Base-by-base conservation (phyloP, 2,329 filamentous ascomycete genomes). In the Paraphoma sp. region DNA sequence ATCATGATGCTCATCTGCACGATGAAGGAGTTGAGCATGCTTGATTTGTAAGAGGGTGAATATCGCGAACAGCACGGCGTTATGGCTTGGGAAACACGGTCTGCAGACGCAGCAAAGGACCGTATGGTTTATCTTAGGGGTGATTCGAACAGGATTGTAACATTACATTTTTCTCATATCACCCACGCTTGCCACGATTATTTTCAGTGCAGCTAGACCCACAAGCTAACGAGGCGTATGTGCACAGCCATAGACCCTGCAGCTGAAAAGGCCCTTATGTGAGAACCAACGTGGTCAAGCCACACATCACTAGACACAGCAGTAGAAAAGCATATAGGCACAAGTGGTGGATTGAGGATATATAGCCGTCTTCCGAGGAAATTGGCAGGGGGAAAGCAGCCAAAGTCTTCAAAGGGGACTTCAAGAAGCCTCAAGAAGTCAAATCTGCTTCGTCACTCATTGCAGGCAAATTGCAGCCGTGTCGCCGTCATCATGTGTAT, bases 311-410 rank as follows among this genome's bases (percentile, higher is more conserved):
- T 2, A 36, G 5, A 23, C 23, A 23, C 23, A 23, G 5, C 5
- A 23, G 23, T 29, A 9, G 16, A 47, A 31, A 29, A 2, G 23
- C 16, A 45, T 23, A 5, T 23, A 55, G 61, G 62, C 66, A 69
- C 59, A 65, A 59, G 65, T 57, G 33, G 9, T 71, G 64, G 59
- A 71, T 70, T 71, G 66, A 72, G 68, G 70, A 72, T 74, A 72
- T 74, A 66, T 60, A 66, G 65, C 62, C 62, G 60, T 68, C 63
- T 69, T 59, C 61, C 57, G 57, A 63, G 61, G 58, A 65, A 57
- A 56, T 55, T 56, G 61, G 51, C 53, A 60, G 56, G 55, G 53
- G 48, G 28, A 53, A 63, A 61, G 59, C 57, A 60, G 53, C 57
- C 65, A 54, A 23, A 59, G 51, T 59, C 42, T 57, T 23, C 57